phyloP scores from a whole-genome alignment of 768 basidiomycete genomes.

The Collybia sordida region DNA sequence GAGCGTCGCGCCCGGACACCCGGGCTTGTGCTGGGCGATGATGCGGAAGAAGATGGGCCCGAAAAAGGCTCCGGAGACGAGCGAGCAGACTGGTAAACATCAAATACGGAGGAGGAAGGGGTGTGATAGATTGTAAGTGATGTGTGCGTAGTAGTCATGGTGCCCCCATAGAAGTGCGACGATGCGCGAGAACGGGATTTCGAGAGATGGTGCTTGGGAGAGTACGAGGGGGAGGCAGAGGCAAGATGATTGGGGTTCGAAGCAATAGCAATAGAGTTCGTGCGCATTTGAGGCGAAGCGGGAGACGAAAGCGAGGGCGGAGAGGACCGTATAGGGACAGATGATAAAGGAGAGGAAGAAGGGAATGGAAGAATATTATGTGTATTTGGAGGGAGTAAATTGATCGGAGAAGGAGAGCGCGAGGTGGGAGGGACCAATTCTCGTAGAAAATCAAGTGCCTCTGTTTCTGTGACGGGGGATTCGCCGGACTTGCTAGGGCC shows the following conservation, averaged over 20 bases:
- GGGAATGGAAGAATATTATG: neutral
- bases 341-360: conserved; percentile 8
- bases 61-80: conserved; percentile 51
- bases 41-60: conserved; percentile 13
- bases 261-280: conserved; percentile 27
- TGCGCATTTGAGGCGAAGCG: conserved; percentile 18
- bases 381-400: conserved; percentile 4
- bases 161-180: conserved; percentile 44
- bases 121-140: conserved; percentile 71
- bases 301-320: conserved; percentile 2
- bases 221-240: conserved; percentile 26
- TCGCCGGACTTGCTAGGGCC: conserved; percentile 13
- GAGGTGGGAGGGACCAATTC: conserved; percentile 49
- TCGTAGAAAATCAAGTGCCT: conserved; percentile 55
- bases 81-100: conserved; percentile 58
- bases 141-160: conserved; percentile 57
- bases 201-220: conserved; percentile 28
- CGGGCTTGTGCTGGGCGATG: conserved; percentile 20
- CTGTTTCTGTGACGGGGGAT: conserved; percentile 30
- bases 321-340: conserved; percentile 1
- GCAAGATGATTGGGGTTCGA: conserved; percentile 20
- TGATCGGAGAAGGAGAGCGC: conserved; percentile 14
- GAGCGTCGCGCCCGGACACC: conserved; percentile 21
- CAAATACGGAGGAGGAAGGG: conserved; percentile 74
- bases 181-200: conserved; percentile 48